phyloP scores from a whole-genome alignment of 2,329 filamentous ascomycete genomes.

The Alternaria metachromatica region DNA sequence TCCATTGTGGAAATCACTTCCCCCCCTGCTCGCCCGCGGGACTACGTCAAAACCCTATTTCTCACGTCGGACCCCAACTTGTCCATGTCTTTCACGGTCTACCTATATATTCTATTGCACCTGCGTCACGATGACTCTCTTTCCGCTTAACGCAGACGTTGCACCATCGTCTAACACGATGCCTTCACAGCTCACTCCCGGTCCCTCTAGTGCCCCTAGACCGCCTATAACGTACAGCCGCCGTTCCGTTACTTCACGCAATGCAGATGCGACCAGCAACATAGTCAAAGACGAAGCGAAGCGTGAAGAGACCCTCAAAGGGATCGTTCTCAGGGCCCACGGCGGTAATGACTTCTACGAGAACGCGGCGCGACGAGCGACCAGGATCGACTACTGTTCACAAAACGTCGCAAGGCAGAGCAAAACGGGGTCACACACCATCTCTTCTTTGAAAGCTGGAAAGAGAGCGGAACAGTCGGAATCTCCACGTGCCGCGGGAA shows the following conservation, averaged over 20 bases:
- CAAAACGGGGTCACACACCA: background rate
- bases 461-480: background rate
- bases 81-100: background rate
- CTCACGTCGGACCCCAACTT: background rate
- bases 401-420: background rate
- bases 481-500: background rate
- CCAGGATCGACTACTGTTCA: background rate
- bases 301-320: background rate
- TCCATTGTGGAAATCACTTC: background rate
- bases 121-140: background rate
- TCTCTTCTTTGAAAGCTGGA: background rate
- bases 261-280: background rate
- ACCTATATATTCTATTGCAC: background rate
- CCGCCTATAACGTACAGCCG: background rate
- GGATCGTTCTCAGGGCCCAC: background rate
- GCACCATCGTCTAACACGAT: background rate
- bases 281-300: slow-evolving; percentile 1
- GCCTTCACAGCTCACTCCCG: background rate
- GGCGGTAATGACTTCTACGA: background rate
- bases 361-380: background rate
- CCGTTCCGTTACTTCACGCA: background rate
- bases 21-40: background rate
- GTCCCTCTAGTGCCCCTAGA: background rate
- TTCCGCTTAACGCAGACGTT: background rate
- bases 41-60: background rate